These are phyloP conservation scores for Exophiala sp. DNA, from an alignment of 2,329 filamentous ascomycete genomes.

Conservation along the genomic window DNA sequence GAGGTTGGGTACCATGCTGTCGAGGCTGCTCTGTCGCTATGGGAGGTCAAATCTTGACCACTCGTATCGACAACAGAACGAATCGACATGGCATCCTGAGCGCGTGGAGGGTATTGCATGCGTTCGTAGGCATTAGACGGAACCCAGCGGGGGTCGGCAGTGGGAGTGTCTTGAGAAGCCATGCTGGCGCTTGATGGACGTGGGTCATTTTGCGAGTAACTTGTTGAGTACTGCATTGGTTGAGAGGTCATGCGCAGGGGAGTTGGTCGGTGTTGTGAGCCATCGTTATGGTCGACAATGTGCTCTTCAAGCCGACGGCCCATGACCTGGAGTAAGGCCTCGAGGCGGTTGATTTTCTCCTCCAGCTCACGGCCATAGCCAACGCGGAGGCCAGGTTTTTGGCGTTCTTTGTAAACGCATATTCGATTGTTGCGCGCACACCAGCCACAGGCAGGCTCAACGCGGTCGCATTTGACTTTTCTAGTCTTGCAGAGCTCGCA, in stretches of 20 bases:
- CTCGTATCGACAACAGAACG: constrained; percentile 20
- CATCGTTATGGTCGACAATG: constrained; percentile 24
- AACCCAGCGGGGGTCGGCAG: constrained; percentile 19
- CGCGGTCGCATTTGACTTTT: constrained; percentile 43
- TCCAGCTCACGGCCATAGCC: constrained; percentile 62
- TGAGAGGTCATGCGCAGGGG: constrained; percentile 12
- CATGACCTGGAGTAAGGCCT: constrained; percentile 34
- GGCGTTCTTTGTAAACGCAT: constrained; percentile 68
- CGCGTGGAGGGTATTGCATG: constrained; percentile 21
- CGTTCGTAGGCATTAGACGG: constrained; percentile 21
- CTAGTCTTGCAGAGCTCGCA: constrained; percentile 44
- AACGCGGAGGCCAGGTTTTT: constrained; percentile 64
- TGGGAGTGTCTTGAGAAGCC: constrained; percentile 21
- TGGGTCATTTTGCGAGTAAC: constrained; percentile 17
- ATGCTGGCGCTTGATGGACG: constrained; percentile 21
- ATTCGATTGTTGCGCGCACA: constrained; percentile 63
- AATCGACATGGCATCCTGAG: constrained; percentile 25
- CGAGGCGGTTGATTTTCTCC: constrained; percentile 53
- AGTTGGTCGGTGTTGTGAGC: constrained; percentile 9
- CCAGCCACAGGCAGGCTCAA: constrained; percentile 64
- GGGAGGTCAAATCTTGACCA: constrained; percentile 16
- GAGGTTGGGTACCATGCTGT: constrained; percentile 17
- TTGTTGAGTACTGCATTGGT: constrained; percentile 5
- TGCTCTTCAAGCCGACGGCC: constrained; percentile 28
- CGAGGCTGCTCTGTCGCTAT: constrained; percentile 19